These are phyloP conservation scores for Fomitopsis pulvina DNA, from an alignment of 768 basidiomycete species.

Conservation along the genomic window DNA sequence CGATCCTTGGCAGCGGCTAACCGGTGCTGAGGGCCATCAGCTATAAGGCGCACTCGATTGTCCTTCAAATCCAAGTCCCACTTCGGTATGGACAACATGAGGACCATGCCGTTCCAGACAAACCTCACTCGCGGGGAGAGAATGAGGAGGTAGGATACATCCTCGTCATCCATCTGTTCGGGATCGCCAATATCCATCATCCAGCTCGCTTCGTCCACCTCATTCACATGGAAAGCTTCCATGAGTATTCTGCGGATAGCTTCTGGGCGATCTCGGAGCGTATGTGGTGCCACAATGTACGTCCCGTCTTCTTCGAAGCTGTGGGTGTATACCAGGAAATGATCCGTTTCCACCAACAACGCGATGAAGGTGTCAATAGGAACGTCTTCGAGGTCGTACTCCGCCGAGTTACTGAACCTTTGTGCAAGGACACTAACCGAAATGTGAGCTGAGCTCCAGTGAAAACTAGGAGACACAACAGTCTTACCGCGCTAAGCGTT, in stretches of 20 bases:
- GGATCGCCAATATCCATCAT: slow-evolving; percentile 33
- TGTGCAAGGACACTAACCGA: slow-evolving; percentile 59
- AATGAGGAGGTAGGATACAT: slow-evolving; percentile 73
- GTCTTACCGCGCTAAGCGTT: slow-evolving; percentile 81
- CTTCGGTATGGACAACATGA: slow-evolving; percentile 67
- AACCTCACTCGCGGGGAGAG: slow-evolving; percentile 83
- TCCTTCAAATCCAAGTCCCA: slow-evolving; percentile 72
- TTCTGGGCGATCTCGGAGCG: slow-evolving; percentile 70
- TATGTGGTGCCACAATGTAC: slow-evolving; percentile 80
- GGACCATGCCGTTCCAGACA: slow-evolving; percentile 86
- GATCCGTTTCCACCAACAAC: slow-evolving; percentile 74
- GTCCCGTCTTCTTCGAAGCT: slow-evolving; percentile 83
- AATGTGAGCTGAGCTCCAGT: slow-evolving; percentile 3
- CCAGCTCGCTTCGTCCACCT: slow-evolving; percentile 44
- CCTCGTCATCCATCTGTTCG: slow-evolving; percentile 49
- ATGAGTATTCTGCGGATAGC: slow-evolving; percentile 73
- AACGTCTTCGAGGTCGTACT: slow-evolving; percentile 74
- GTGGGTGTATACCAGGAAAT: slow-evolving; percentile 91
- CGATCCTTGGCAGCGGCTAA: slow-evolving; percentile 70
- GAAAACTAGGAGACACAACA: background rate
- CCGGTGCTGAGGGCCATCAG: slow-evolving; percentile 80
- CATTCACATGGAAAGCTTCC: slow-evolving; percentile 79
- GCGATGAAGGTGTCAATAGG: slow-evolving; percentile 76
- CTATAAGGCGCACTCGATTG: slow-evolving; percentile 84
- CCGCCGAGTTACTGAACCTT: slow-evolving; percentile 89